Evolutionary conservation across 768 basidiomycete genomes (phyloP).

Genomic region (Chlorophyllum brunneum): DNA sequence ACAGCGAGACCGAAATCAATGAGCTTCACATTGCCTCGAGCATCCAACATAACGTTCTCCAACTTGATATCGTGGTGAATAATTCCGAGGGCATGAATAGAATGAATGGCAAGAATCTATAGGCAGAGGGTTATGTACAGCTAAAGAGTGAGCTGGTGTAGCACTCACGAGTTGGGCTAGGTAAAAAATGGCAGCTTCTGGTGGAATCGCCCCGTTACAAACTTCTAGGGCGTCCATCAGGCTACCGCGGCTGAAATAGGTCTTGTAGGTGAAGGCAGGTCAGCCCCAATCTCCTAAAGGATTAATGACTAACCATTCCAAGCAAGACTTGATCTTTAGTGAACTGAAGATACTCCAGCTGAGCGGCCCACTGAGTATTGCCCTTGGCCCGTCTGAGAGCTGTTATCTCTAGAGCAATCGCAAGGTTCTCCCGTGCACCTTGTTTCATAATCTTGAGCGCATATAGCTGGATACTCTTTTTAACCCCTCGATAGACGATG

Average conservation of each 20-base stretch:
- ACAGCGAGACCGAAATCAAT: constrained; percentile 12
- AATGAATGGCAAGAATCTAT: constrained; percentile 10
- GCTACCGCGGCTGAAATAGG: no score
- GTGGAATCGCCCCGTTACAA: no score
- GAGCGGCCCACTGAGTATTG: not conserved
- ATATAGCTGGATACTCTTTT: not conserved
- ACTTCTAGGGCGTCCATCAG: not conserved
- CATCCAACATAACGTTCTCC: constrained; percentile 10
- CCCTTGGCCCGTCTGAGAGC: not conserved
- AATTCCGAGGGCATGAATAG: constrained; percentile 9
- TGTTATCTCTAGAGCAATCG: not conserved
- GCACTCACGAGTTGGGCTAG: not conserved
- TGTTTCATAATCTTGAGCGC: not conserved
- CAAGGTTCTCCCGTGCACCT: not conserved
- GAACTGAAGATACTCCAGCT: not conserved
- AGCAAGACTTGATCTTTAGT: not conserved
- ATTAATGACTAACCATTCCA: not conserved
- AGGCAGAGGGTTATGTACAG: not conserved
- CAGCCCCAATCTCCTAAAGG: no score
- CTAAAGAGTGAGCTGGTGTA: not conserved
- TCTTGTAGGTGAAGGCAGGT: no score
- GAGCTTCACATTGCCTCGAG: constrained; percentile 5
- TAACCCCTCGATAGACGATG: not conserved
- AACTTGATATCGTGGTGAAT: constrained; percentile 15
- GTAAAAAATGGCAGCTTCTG: no score